Base-by-base conservation (phyloP, 805 yeast species). In the Candida xyloterini region DNA sequence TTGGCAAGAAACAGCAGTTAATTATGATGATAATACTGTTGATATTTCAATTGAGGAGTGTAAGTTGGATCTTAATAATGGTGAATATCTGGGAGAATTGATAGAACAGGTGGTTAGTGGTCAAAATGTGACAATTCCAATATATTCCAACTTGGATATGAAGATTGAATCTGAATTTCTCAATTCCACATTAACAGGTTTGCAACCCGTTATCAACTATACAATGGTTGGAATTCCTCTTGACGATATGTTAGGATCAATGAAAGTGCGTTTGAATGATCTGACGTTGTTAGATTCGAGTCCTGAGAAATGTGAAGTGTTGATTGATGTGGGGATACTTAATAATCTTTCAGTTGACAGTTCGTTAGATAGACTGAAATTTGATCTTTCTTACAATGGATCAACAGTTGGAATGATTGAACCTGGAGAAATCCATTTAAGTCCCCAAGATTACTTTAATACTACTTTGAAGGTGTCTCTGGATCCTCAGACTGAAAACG, bases 371-470 rank as follows among this genome's bases (percentile, higher is more conserved):
- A 30, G 30, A 6, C 22, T 46, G 11, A 43, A 30, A n/a, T 35
- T 56, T 39, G 56, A 48, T 25, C 21, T 57, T 11, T 30, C 26
- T 2, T 60, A 54, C 44, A 66, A 70, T 38, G 59, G 57, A 1
- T 58, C 72, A 0, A 35, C 21, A 1, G 47, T 74, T 26, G 78
- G 72, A 0, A 37, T 41, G 6, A 29, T 66, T 5, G 54, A 46
- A 13, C 10, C 67, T 0, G 23, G 48, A 0, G 55, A 57, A 5
- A 40, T 67, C 2, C 26, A 26, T 3, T 35, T 70, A 1, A 44
- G 47, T 1, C 33, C 56, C 7, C 33, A 40, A 10, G 46, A 36
- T 1, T 36, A 48, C 4, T 45, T 53, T 14, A 51, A 55, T 27
- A n/a, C 62, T 10, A 50, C 57, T 2, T 44, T 55, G 1, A 13